phyloP scores from a whole-genome alignment of 2,329 filamentous ascomycete species.

The Pseudogymnoascus sp. region DNA sequence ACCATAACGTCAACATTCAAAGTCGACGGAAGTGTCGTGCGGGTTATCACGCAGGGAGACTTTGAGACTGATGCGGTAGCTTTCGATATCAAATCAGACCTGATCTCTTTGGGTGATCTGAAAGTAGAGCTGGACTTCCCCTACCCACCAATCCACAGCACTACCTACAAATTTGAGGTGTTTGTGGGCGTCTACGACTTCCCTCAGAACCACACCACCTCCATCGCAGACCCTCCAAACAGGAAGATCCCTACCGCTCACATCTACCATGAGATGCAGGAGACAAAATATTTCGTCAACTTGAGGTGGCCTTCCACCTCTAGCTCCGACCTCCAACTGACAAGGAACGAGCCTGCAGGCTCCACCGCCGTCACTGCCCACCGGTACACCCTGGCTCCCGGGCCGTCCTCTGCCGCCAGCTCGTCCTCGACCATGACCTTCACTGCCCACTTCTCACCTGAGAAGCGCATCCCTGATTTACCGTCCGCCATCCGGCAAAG shows the following conservation, averaged over 20 bases:
- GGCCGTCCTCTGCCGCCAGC: neutral
- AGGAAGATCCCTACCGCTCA: slow-evolving; percentile 21
- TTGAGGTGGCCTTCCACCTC: neutral
- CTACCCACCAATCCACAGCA: slow-evolving; percentile 27
- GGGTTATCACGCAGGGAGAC: slow-evolving; percentile 33
- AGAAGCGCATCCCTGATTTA: slow-evolving; percentile 21
- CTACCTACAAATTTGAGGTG: slow-evolving; percentile 39
- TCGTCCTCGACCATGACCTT: slow-evolving; percentile 13
- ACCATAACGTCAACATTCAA: slow-evolving; percentile 34
- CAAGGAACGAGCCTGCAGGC: neutral
- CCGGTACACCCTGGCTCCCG: neutral
- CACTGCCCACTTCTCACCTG: slow-evolving; percentile 31
- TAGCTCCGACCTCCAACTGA: neutral
- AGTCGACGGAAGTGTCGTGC: slow-evolving; percentile 28
- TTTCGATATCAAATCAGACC: slow-evolving; percentile 32
- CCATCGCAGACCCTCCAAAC: slow-evolving; percentile 9
- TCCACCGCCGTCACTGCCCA: neutral
- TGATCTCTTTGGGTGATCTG: slow-evolving; percentile 30
- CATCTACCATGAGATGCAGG: slow-evolving; percentile 34
- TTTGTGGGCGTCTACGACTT: slow-evolving; percentile 32
- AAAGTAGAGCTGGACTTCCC: slow-evolving; percentile 37
- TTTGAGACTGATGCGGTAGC: slow-evolving; percentile 34
- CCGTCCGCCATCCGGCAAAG: slow-evolving; percentile 24
- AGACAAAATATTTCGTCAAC: slow-evolving; percentile 32
- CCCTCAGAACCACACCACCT: slow-evolving; percentile 31